phyloP scores from a whole-genome alignment of 768 basidiomycete genomes.

The Russula foetens region DNA sequence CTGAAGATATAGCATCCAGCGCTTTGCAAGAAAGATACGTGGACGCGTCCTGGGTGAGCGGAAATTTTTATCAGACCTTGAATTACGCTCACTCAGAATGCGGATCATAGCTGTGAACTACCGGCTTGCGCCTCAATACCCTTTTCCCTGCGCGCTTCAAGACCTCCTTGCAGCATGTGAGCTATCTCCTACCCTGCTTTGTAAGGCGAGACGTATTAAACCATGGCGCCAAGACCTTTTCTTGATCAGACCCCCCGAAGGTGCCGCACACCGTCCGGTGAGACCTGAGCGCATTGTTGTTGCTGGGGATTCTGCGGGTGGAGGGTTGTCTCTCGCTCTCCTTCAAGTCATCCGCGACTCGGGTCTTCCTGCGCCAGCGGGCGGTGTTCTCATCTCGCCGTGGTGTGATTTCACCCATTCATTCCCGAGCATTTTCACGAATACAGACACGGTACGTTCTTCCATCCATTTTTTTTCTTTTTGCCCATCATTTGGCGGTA shows the following conservation, averaged over 20 bases:
- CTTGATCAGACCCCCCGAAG: conserved; percentile 80
- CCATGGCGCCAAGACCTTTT: conserved; percentile 61
- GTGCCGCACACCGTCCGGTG: conserved; percentile 68
- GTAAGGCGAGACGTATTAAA: not conserved
- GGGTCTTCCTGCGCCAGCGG: conserved; percentile 76
- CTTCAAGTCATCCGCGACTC: conserved; percentile 84
- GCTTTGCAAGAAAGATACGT: conserved; percentile 86
- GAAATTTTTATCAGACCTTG: not conserved
- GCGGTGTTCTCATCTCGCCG: conserved; percentile 83
- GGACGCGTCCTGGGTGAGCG: conserved; percentile 74
- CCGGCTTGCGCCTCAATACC: conserved; percentile 92
- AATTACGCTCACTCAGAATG: conserved; percentile 5
- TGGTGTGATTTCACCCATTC: conserved; percentile 95
- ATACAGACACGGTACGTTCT: conserved; percentile 69
- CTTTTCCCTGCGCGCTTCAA: conserved; percentile 89
- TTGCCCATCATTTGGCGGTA: not conserved
- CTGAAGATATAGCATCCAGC: conserved; percentile 61
- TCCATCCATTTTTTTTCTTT: not conserved
- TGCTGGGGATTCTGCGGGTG: conserved; percentile 91
- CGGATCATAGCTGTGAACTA: conserved; percentile 58
- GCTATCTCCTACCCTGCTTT: conserved; percentile 20
- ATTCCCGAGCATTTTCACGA: conserved; percentile 80
- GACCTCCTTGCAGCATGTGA: conserved; percentile 83
- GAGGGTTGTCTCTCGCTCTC: conserved; percentile 74
- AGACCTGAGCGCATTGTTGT: conserved; percentile 77